Conservation (phyloP, 805 yeast genomes). For the Lachancea sp. region DNA sequence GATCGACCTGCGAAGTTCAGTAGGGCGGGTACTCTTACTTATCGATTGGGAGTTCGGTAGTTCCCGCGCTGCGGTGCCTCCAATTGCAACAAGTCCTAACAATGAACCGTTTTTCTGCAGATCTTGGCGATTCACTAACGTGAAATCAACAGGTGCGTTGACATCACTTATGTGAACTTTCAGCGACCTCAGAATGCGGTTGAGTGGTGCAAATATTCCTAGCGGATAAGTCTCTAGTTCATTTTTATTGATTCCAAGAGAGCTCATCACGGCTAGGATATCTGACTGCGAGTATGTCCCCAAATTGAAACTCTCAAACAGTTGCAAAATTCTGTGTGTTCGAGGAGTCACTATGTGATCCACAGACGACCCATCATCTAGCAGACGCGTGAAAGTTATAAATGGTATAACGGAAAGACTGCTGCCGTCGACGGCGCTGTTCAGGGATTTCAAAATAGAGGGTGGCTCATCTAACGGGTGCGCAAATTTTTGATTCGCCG, state of each 20-base stretch:
- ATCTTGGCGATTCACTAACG: constrained; percentile 28
- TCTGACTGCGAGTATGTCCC: constrained; percentile 45
- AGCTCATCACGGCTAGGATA: constrained; percentile 56
- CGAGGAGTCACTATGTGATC: constrained; percentile 62
- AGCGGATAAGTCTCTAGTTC: constrained; percentile 66
- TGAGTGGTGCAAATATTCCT: constrained; percentile 63
- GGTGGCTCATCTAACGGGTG: constrained; percentile 33
- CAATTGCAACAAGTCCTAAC: not conserved
- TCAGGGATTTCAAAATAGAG: constrained; percentile 38
- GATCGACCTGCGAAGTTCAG: not conserved
- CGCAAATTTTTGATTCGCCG: constrained; percentile 13
- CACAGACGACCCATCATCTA: constrained; percentile 52
- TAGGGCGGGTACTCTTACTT: not conserved
- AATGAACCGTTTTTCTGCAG: constrained; percentile 5
- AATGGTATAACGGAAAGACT: constrained; percentile 38
- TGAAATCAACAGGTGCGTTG: constrained; percentile 38
- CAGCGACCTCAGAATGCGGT: constrained; percentile 49
- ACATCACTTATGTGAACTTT: constrained; percentile 48
- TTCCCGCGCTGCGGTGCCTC: not conserved
- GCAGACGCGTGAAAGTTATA: constrained; percentile 59
- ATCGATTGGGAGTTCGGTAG: not conserved
- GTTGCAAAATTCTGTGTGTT: constrained; percentile 48
- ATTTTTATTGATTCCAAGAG: constrained; percentile 43
- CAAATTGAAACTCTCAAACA: constrained; percentile 59
- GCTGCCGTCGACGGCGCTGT: constrained; percentile 29